A percentile compares a stretch with the other conserved stretches of the same genome.
Conservation (phyloP, 176 grass and related monocot genomes). For the Rhynchospora breviuscula region DNA sequence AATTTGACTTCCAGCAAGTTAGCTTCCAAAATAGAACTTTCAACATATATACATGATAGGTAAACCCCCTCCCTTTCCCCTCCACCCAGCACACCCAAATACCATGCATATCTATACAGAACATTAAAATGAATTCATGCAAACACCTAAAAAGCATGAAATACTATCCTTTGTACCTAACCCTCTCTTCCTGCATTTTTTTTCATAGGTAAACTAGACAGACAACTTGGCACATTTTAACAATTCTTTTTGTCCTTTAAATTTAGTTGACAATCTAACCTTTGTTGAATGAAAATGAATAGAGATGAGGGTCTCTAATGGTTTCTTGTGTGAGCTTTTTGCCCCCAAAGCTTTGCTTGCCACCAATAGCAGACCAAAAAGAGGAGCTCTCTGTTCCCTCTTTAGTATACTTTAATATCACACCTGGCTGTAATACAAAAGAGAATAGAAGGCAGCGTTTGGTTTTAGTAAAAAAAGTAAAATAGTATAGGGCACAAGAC, state of each 20-base stretch:
- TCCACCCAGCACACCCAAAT: not conserved
- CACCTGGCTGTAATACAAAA: constrained; percentile 49
- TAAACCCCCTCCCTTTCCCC: not conserved
- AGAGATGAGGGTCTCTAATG: constrained; percentile 75
- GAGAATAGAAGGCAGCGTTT: not conserved
- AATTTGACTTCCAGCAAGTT: not conserved
- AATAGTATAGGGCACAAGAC: not conserved
- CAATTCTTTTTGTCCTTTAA: not conserved
- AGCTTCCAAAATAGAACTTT: not conserved
- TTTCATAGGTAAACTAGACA: not conserved
- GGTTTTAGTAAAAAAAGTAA: not conserved
- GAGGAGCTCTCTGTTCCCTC: constrained; percentile 93
- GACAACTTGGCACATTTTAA: not conserved
- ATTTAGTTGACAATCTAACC: constrained; percentile 40
- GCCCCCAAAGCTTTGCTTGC: constrained; percentile 77
- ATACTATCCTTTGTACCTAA: not conserved
- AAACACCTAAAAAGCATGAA: not conserved
- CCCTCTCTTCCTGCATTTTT: not conserved
- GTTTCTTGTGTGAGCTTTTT: constrained; percentile 47
- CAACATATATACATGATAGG: not conserved
- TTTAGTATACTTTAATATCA: constrained; percentile 67
- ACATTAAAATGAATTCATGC: not conserved
- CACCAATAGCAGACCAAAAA: constrained; percentile 96
- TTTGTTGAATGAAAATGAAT: constrained; percentile 68
- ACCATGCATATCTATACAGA: not conserved